Evolutionary conservation across 345 rosid genomes (phyloP).

Genomic region (Syzygium jambos): DNA sequence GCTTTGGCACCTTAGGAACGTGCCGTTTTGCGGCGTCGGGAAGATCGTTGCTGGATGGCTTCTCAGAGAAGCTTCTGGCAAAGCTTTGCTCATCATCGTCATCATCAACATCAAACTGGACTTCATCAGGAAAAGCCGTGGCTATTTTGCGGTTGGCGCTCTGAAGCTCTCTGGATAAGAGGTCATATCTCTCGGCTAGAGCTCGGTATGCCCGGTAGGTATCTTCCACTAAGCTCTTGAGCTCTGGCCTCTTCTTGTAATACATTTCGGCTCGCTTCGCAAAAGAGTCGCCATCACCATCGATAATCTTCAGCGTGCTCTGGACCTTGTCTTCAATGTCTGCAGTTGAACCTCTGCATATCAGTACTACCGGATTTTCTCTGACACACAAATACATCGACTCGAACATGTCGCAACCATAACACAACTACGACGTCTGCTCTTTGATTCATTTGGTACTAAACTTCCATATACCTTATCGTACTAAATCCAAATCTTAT

Average conservation of each 20-base stretch:
- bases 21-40: constrained; percentile 8
- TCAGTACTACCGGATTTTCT: background rate
- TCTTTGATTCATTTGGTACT: background rate
- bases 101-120: constrained; percentile 1
- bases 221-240: constrained; percentile 7
- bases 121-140: constrained; percentile 7
- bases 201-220: constrained; percentile 9
- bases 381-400: background rate
- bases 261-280: constrained; percentile 14
- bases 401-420: background rate
- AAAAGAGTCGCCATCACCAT: constrained; percentile 10
- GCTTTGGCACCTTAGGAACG: constrained; percentile 36
- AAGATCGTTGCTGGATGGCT: background rate
- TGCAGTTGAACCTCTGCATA: background rate
- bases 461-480: background rate
- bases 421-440: background rate
- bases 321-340: constrained; percentile 15
- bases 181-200: constrained; percentile 13
- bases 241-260: constrained; percentile 12
- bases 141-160: constrained; percentile 13
- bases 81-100: background rate
- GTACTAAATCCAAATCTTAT: background rate
- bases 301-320: constrained; percentile 3
- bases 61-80: background rate
- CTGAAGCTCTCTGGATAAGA: constrained; percentile 10